phyloP scores from a whole-genome alignment of 257 asterid genomes.

The Salvia miltiorrhiza region DNA sequence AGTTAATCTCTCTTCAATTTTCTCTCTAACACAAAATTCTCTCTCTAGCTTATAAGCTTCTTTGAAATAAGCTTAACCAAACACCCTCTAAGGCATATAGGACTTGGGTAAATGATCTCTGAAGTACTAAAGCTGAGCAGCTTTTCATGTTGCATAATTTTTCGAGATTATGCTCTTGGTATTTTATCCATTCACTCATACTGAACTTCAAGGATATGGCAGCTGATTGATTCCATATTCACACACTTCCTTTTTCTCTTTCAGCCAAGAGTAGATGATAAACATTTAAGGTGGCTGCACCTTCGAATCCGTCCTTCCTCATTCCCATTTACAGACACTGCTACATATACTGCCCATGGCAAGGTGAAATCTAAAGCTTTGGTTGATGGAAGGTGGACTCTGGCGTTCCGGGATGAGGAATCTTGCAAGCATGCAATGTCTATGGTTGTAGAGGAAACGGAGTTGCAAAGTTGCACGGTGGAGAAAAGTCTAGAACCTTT shows the following conservation, averaged over 20 bases:
- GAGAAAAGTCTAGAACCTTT: conserved; percentile 62
- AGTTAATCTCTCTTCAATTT: too few relatives aligned
- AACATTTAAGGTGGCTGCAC: conserved; percentile 87
- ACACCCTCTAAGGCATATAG: neutral
- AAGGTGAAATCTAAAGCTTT: conserved; percentile 62
- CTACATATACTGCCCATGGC: conserved; percentile 39
- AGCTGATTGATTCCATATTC: neutral
- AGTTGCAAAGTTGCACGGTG: conserved; percentile 49
- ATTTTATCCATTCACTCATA: neutral
- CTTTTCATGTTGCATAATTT: neutral
- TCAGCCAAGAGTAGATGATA: conserved; percentile 89
- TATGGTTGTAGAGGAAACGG: conserved; percentile 73
- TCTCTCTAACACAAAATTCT: too few relatives aligned
- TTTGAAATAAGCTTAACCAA: too few relatives aligned
- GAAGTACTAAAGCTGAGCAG: neutral
- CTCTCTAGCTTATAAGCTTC: too few relatives aligned
- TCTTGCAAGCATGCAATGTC: conserved; percentile 60
- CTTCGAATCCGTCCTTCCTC: conserved; percentile 87
- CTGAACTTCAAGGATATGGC: neutral
- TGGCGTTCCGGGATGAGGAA: conserved; percentile 83
- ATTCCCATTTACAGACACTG: conserved; percentile 51
- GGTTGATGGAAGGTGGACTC: conserved; percentile 97
- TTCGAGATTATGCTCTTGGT: neutral
- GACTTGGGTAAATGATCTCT: neutral
- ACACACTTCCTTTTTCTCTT: conserved; percentile 14